Evolutionary conservation across 495 filamentous ascomycete species (phyloP), one percentile per base, ranked within the genome.

Genomic region (Symbiotaphrina buchneri): DNA sequence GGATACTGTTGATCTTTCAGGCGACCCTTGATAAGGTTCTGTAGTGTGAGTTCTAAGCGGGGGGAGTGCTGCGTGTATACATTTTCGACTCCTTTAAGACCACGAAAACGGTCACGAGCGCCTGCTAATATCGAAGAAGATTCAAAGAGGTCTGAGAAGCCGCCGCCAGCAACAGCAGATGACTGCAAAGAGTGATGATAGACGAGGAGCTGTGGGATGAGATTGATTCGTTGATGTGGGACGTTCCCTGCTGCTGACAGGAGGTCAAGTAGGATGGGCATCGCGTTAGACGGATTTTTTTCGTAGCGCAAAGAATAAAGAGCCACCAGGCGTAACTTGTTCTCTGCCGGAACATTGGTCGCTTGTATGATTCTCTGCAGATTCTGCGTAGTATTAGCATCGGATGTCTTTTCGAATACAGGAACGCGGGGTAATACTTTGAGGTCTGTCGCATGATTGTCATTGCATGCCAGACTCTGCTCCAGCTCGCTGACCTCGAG

Each of bases 11-110:
- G 61, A 42, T 85, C 77, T 38, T 68, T 70, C 29, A 97, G 52
- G 34, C 77, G 67, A 7, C 85, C 87, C 42, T 91, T 92, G 54
- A 94, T 81, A 10, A 95, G 55, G 40, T 87, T 83, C 44, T 91
- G 81, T 6, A 97, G 54, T 1, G 81, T 93, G 6, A 66, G 64
- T 49, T 93, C 83, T 27, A 97, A 48, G 27, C 79, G 61, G 0
- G 87, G 84, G 2, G 83, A 87, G 50, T 97, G 87, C 49, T 95
- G 90, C 0, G 87, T 97, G 48, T 95, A 97, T 14, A 97, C 87
- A 41, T 97, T 97, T 47, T 97, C 87, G 3, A 95, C 84, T 10
- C 87, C 87, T 45, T 93, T 92, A 11, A 97, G 61, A 2, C 85
- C 90, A 47, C 91, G 91, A 52, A 97, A 84, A 2, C 83, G 72